Conservation (phyloP, 345 rosid species). For the sweet orange (Citrus sinensis) region DNA sequence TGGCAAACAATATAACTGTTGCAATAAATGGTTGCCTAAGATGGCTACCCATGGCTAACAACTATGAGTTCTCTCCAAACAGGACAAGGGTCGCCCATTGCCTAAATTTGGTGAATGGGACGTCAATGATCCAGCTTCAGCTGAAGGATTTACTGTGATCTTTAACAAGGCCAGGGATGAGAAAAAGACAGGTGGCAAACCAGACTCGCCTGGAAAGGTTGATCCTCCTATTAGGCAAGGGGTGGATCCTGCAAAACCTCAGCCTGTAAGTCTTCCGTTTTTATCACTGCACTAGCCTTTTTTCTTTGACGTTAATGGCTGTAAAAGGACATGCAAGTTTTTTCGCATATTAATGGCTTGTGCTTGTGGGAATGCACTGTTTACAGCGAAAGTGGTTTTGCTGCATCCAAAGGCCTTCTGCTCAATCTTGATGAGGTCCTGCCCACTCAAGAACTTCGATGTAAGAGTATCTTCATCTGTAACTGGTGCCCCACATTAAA, state of each 20-base stretch:
- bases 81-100: slow-evolving; percentile 79
- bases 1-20: background rate
- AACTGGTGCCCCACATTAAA: slow-evolving; percentile 40
- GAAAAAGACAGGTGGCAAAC: slow-evolving; percentile 79
- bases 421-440: slow-evolving; percentile 52
- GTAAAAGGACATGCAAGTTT: background rate
- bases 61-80: slow-evolving; percentile 15
- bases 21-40: background rate
- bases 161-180: slow-evolving; percentile 95
- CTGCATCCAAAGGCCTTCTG: slow-evolving; percentile 68
- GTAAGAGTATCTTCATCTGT: slow-evolving; percentile 30
- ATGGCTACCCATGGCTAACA: background rate
- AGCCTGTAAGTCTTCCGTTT: slow-evolving; percentile 52
- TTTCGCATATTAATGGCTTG: background rate
- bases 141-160: slow-evolving; percentile 92
- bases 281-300: background rate
- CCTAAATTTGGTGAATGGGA: slow-evolving; percentile 99
- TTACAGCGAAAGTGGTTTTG: slow-evolving; percentile 94
- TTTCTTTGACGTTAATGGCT: background rate
- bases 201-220: slow-evolving; percentile 62
- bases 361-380: slow-evolving; percentile 1
- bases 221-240: slow-evolving; percentile 51
- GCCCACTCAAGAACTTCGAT: slow-evolving; percentile 27
- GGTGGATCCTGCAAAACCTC: slow-evolving; percentile 66
- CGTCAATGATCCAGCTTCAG: slow-evolving; percentile 86